Evolutionary conservation across 345 rosid species (phyloP), one percentile per base, ranked within the genome.

Genomic region (Eucalyptus rudis): DNA sequence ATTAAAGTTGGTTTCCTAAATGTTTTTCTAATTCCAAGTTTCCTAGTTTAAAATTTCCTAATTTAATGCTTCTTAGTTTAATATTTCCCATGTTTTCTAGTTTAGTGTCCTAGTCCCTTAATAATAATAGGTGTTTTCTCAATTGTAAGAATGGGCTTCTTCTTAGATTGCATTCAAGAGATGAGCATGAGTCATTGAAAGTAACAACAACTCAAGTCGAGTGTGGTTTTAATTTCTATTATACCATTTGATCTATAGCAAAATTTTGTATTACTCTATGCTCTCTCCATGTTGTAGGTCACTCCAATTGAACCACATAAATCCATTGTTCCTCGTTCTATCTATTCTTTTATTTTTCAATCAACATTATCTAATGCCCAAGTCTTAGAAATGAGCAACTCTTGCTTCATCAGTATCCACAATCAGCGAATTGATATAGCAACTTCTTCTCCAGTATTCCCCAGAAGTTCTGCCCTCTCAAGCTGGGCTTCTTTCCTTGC

Each of bases 181-280:
- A 40, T 44, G 8, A 20, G 15, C 13, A 22, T 36, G 84, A 76
- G 84, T 20, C 4, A 2, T 49, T 49, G 51, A 14, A 49, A 17
- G 43, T 1, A 20, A 36, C 2, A 76, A 76, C 40, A 36, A 76
- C 8, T 36, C 15, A 3, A 33, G 7, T 36, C 5, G 1, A 33
- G 4, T 10, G 81, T 76, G 84, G 1, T 76, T 20, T 1, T 19
- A 19, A 71, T 33, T 11, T 71, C 1, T 68, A 10, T 10, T 19
- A 36, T 9, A 68, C 0, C 13, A 17, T 10, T 68, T 31, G 6
- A 68, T 68, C 7, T 33, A 68, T 68, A 16, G 10, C 0, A 8
- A 3, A 66, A 7, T n/a, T 1, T 8, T 66, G 36, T 66, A 31
- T 33, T 31, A 10, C 3, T 62, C 0, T 29, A 0, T 62, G 2